These are phyloP conservation scores for Aspergillus pseudoglaucus DNA, from an alignment of 2,329 filamentous ascomycete genomes.

Conservation along the genomic window DNA sequence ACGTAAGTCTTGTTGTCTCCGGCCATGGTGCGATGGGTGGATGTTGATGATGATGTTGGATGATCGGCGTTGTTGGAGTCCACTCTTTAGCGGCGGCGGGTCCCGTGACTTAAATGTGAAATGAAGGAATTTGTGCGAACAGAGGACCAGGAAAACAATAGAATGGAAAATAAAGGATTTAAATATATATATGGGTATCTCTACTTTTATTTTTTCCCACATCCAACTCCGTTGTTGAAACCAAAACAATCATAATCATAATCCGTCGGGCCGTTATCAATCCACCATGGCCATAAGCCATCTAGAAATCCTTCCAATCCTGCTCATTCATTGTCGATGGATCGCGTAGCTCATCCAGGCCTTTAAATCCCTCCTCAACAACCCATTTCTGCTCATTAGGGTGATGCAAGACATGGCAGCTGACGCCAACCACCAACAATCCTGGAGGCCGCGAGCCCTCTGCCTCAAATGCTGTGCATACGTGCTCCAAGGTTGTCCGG, in stretches of 20 bases:
- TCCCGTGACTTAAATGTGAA: slow-evolving; percentile 6
- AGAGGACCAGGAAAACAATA: background rate
- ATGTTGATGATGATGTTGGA: slow-evolving; percentile 4
- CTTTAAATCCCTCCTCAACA: slow-evolving; percentile 80
- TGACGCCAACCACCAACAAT: slow-evolving; percentile 73
- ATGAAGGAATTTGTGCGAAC: background rate
- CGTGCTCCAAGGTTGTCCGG: slow-evolving; percentile 71
- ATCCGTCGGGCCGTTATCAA: slow-evolving; percentile 1
- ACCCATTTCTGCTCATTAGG: slow-evolving; percentile 62
- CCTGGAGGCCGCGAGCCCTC: slow-evolving; percentile 87
- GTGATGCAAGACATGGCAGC: slow-evolving; percentile 70
- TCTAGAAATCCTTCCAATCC: slow-evolving; percentile 9
- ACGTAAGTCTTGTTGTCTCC: slow-evolving; percentile 28
- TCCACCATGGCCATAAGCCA: slow-evolving; percentile 3
- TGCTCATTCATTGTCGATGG: slow-evolving; percentile 7
- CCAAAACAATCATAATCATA: background rate
- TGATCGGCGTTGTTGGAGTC: background rate
- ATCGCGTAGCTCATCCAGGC: slow-evolving; percentile 52
- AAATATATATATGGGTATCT: slow-evolving; percentile 9
- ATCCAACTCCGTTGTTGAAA: slow-evolving; percentile 4
- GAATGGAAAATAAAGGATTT: background rate
- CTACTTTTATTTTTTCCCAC: slow-evolving; percentile 1
- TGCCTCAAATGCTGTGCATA: slow-evolving; percentile 75
- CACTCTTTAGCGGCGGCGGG: background rate
- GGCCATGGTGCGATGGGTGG: slow-evolving; percentile 24